A percentile compares a stretch with the other conserved stretches of the same genome.
Conservation (phyloP, 1,139 yeast species). For the Yamadazyma membranifaciens region DNA sequence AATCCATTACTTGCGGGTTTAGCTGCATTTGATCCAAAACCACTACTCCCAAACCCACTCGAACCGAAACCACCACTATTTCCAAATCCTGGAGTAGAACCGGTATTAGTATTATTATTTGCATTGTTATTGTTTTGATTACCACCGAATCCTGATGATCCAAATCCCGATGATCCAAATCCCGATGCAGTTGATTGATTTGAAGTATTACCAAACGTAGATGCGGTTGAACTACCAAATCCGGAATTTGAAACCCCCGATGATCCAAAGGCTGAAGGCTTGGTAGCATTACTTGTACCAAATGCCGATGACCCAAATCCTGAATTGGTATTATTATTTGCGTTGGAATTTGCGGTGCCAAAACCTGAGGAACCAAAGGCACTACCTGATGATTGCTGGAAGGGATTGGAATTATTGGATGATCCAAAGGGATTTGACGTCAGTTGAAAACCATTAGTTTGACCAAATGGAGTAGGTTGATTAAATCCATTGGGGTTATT, state of each 20-base stretch:
- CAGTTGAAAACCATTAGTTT: conserved; percentile 1
- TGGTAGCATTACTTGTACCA: conserved; percentile 1
- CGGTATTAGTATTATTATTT: neutral
- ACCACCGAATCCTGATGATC: conserved; percentile 11
- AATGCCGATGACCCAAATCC: conserved; percentile 12
- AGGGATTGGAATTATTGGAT: conserved; percentile 1
- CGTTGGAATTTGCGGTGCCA: neutral
- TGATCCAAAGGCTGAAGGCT: conserved; percentile 9
- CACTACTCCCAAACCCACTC: conserved; percentile 5
- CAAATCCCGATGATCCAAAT: conserved; percentile 7
- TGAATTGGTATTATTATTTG: conserved; percentile 12
- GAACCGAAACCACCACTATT: conserved; percentile 8
- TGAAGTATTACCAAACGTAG: conserved; percentile 12
- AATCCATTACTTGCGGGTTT: conserved; percentile 9
- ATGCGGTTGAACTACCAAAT: conserved; percentile 6
- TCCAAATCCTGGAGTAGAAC: conserved; percentile 3
- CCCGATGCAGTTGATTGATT: too few species aligned
- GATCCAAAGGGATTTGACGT: conserved; percentile 10
- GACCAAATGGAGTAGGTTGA: conserved; percentile 1
- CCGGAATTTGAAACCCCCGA: conserved; percentile 8
- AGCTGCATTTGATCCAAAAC: conserved; percentile 8
- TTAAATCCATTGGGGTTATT: conserved; percentile 8
- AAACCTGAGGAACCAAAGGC: conserved; percentile 1
- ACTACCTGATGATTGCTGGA: conserved; percentile 8
- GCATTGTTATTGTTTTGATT: neutral